These are phyloP conservation scores for Themeda triandra DNA, from an alignment of 176 grass and related monocot species.

Conservation along the genomic window DNA sequence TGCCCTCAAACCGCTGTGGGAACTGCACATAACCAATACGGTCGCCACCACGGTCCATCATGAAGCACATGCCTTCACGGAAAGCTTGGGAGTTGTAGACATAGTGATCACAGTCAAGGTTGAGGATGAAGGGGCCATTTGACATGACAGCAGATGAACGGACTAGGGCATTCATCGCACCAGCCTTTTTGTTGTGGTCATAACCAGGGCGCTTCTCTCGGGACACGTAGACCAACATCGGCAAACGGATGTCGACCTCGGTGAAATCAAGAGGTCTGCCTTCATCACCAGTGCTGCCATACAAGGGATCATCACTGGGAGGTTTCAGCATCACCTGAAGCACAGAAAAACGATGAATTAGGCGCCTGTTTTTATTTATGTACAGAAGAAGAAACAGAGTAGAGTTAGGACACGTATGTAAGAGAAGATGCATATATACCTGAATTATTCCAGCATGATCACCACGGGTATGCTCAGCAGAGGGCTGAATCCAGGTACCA, in stretches of 20 bases:
- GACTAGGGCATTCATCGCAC: conserved; percentile 97
- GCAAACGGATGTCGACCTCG: conserved; percentile 80
- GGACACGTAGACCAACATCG: conserved; percentile 91
- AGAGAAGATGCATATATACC: conserved; percentile 33
- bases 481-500: conserved; percentile 82
- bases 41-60: conserved; percentile 98
- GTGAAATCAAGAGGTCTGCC: conserved; percentile 73
- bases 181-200: conserved; percentile 99
- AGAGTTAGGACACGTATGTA: not conserved
- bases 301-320: conserved; percentile 79
- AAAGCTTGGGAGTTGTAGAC: conserved; percentile 96
- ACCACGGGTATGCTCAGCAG: conserved; percentile 66
- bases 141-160: conserved; percentile 95
- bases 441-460: conserved; percentile 99
- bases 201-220: conserved; percentile 97
- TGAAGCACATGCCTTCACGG: conserved; percentile 97
- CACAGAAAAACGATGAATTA: not conserved
- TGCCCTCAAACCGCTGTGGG: conserved; percentile 94
- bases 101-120: conserved; percentile 82
- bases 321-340: conserved; percentile 95
- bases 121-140: conserved; percentile 97
- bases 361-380: not conserved
- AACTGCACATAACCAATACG: conserved; percentile 95
- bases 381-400: no score
- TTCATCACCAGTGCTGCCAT: conserved; percentile 54